These are phyloP conservation scores for Thielaviopsis musarum DNA, from an alignment of 2,329 filamentous ascomycete species.

Conservation along the genomic window DNA sequence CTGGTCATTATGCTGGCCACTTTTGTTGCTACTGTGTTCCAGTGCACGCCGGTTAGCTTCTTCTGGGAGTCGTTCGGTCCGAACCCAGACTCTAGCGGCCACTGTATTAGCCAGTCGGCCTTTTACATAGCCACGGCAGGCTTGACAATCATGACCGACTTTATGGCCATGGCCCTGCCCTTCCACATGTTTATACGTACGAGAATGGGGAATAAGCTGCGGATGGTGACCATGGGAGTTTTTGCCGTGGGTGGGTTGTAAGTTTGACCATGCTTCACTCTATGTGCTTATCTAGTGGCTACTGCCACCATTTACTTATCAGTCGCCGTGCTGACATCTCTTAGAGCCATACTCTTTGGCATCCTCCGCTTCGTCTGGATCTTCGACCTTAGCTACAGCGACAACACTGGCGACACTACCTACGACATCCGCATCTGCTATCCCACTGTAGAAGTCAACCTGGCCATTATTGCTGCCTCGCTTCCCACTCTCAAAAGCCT, in stretches of 20 bases:
- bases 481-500: constrained; percentile 22
- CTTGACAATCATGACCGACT: constrained; percentile 25
- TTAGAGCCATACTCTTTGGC: constrained; percentile 20
- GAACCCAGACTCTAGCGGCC: constrained; percentile 14
- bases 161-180: constrained; percentile 23
- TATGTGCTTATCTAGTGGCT: no score
- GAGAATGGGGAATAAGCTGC: constrained; percentile 22
- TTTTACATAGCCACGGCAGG: constrained; percentile 21
- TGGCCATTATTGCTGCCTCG: constrained; percentile 23
- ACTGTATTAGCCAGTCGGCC: constrained; percentile 19
- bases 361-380: constrained; percentile 19
- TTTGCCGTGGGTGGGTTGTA: constrained; percentile 24
- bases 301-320: no score
- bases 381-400: constrained; percentile 9
- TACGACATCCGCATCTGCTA: constrained; percentile 20
- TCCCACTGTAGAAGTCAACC: constrained; percentile 21
- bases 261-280: no score
- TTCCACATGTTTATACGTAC: constrained; percentile 25
- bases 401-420: constrained; percentile 14
- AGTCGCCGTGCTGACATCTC: no score
- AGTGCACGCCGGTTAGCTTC: constrained; percentile 22
- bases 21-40: constrained; percentile 23
- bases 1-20: constrained; percentile 20
- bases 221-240: constrained; percentile 23
- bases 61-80: constrained; percentile 17